Evolutionary conservation across 1,139 yeast species (phyloP).

Genomic region (Groenewaldozyma auringiensis): DNA sequence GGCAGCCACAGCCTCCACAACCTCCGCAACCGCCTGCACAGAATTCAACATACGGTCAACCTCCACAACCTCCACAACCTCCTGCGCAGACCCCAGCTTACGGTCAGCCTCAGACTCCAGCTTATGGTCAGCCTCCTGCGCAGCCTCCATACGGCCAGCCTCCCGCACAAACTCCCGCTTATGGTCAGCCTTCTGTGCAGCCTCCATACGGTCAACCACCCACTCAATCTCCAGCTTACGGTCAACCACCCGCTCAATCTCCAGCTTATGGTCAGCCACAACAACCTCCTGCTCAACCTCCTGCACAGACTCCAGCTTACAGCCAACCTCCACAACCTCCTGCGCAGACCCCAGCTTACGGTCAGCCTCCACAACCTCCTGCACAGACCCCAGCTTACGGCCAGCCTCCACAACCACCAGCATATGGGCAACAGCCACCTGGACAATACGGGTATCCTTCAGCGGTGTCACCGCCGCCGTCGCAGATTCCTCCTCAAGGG

Average conservation of each 20-base stretch:
- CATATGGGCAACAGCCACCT: not conserved
- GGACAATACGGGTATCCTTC: not conserved
- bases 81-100: too few species aligned
- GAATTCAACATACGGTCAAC: slow-evolving; percentile 9
- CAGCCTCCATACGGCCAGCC: too few species aligned
- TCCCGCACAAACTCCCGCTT: too few species aligned
- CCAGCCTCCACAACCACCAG: not conserved
- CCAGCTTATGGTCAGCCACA: slow-evolving; percentile 1
- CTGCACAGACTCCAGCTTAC: slow-evolving; percentile 4
- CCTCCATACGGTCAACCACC: too few species aligned
- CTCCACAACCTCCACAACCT: slow-evolving; percentile 3
- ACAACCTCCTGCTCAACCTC: not conserved
- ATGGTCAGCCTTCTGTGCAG: too few species aligned
- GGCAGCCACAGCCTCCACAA: slow-evolving; percentile 10
- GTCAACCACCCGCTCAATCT: slow-evolving; percentile 3
- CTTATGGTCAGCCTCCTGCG: slow-evolving; percentile 5
- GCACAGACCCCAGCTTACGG: slow-evolving; percentile 6
- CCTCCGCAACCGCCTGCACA: slow-evolving; percentile 10
- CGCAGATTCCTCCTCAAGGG: not conserved
- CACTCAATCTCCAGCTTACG: slow-evolving; percentile 2
- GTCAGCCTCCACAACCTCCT: slow-evolving; percentile 6
- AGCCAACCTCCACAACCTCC: slow-evolving; percentile 18
- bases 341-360: slow-evolving; percentile 9
- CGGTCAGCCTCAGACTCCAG: too few species aligned
- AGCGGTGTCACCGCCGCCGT: not conserved